Evolutionary conservation across 2,329 filamentous ascomycete genomes (phyloP).

Genomic region (Hymenoscyphus occultus): DNA sequence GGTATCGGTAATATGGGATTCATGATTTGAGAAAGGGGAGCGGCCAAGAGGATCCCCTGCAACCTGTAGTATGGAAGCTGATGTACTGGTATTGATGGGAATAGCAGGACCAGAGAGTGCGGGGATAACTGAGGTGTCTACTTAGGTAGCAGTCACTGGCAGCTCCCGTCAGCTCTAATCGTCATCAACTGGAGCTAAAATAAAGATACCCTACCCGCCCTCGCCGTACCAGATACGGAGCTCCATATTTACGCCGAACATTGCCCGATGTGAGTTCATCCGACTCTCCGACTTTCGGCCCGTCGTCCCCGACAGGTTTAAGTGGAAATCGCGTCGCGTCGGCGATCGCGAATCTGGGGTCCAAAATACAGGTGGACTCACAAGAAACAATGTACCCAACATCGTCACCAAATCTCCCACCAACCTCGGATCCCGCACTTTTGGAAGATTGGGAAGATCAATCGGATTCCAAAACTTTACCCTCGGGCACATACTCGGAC

Average conservation of each 20-base stretch:
- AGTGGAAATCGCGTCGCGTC: background rate
- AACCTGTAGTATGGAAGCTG: background rate
- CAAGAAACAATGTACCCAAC: slow-evolving; percentile 24
- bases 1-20: slow-evolving; percentile 14
- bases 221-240: no score
- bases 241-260: no score
- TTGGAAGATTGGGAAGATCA: slow-evolving; percentile 28
- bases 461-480: slow-evolving; percentile 11
- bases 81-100: slow-evolving; percentile 29
- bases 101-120: slow-evolving; percentile 29
- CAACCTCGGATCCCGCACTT: slow-evolving; percentile 29
- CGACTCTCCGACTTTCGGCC: background rate
- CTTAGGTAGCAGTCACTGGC: no score
- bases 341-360: background rate
- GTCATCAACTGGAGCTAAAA: no score
- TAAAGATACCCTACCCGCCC: no score
- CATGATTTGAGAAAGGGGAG: slow-evolving; percentile 13
- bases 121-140: slow-evolving; percentile 8
- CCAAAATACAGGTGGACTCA: background rate
- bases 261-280: background rate
- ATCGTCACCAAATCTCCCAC: slow-evolving; percentile 26
- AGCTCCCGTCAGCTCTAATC: no score
- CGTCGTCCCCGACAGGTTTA: no score
- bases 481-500: slow-evolving; percentile 41
- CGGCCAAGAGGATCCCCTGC: background rate